Percentiles rank a stretch among this genome's conserved stretches.
phyloP scores from a whole-genome alignment of 2,329 filamentous ascomycete genomes.

The Rasamsonia emersonii region DNA sequence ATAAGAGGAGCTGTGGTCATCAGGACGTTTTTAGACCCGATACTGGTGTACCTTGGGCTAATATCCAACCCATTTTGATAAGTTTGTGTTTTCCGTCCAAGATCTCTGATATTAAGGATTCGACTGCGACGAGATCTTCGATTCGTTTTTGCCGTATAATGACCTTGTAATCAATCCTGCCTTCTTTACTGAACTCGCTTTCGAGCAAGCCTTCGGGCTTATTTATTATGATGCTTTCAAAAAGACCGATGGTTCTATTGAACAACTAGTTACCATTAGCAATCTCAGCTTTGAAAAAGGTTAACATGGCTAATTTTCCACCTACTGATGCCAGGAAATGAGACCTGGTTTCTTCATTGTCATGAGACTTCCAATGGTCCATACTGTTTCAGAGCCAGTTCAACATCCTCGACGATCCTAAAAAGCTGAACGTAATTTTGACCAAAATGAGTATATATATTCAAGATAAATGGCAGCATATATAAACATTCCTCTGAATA shows the following conservation, averaged over 20 bases:
- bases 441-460: no score
- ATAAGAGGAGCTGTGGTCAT: no score
- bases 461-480: no score
- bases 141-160: no score
- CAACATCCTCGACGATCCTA: neutral
- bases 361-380: neutral
- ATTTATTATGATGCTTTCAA: neutral
- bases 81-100: no score
- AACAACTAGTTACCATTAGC: neutral
- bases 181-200: slow-evolving; percentile 3
- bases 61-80: no score
- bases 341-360: neutral
- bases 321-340: neutral
- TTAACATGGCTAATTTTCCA: neutral
- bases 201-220: slow-evolving; percentile 3
- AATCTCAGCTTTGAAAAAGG: neutral
- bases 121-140: no score
- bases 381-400: neutral
- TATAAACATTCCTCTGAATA: no score
- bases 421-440: no score
- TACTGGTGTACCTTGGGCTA: no score
- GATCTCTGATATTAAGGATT: no score
- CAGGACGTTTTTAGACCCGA: no score
- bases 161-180: slow-evolving; percentile 5
- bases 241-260: neutral